Evolutionary conservation across 352 stramenopile species (phyloP), one percentile per base, ranked within the genome.

Genomic region (Elongisporangium undulatum): DNA sequence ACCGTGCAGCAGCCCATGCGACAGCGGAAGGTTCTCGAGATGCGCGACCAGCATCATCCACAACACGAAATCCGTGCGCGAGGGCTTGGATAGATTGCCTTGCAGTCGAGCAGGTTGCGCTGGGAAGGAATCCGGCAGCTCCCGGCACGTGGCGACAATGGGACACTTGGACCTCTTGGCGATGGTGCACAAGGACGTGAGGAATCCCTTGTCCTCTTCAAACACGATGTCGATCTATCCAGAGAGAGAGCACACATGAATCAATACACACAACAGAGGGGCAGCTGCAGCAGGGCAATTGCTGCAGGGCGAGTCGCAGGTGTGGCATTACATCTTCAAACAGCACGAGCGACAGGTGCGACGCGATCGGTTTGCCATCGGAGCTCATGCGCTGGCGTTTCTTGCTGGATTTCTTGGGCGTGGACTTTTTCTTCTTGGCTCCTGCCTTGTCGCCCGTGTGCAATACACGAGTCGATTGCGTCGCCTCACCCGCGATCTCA

Each of bases 401-500:
- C 15, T 71, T 65, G 0, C 58, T 63, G 8, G 66, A 53, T 55
- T 82, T 85, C 55, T 77, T 82, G n/a, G 61, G 38, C 20, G 69
- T 74, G 54, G 59, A 67, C 38, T 64, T 69, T 26, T 72, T 77
- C 50, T 83, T 87, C 56, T 77, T 86, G 10, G 74, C 68, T 2
- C 67, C 63, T 34, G 61, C 39, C 41, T 53, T 56, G 2, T 51
- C 55, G n/a, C 74, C 72, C 1, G 74, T 61, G 55, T 88, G 79
- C 8, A 94, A 63, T 22, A 94, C 85, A 51, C 85, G 77, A 12
- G 69, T 94, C 2, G 85, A 94, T 56, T 94, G 85, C 1, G 85
- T 94, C 22, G 85, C 85, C 69, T 94, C 85, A n/a, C 85, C 85
- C 16, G 79, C 83, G 19, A 94, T 77, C 53, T 92, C 82, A 7